Conservation (phyloP, 1,284 basidiomycete species). For the Rhodotorula mucilaginosa region DNA sequence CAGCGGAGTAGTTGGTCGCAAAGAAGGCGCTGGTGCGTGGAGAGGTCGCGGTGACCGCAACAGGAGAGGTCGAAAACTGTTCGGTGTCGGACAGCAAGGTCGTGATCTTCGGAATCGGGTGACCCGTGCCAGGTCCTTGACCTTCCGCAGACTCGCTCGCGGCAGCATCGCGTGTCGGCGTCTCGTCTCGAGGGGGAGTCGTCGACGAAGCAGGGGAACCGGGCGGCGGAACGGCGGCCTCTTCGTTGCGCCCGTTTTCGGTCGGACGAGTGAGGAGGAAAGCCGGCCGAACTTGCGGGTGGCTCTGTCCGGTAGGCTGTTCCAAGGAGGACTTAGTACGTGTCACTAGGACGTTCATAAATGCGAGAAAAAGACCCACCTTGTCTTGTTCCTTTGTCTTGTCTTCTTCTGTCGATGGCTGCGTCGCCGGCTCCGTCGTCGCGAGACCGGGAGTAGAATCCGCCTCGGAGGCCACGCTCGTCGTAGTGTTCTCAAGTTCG, state of each 20-base stretch:
- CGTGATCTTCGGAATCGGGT: constrained; percentile 4
- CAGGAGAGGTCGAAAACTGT: constrained; percentile 17
- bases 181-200: neutral
- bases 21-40: constrained; percentile 29
- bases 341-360: too few relatives aligned
- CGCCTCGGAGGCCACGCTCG: too few relatives aligned
- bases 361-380: neutral
- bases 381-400: neutral
- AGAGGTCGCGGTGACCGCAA: constrained; percentile 12
- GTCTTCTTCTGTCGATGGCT: too few relatives aligned
- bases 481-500: too few relatives aligned
- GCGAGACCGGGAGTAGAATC: neutral
- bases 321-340: neutral
- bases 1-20: neutral
- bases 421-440: neutral
- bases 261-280: constrained; percentile 14
- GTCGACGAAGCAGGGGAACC: neutral
- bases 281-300: neutral
- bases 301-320: too few relatives aligned
- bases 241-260: constrained; percentile 13
- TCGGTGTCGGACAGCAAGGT: constrained; percentile 8
- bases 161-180: neutral
- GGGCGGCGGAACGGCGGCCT: neutral
- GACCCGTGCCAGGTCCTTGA: neutral
- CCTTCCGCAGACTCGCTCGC: neutral